phyloP scores from a whole-genome alignment of 2,329 filamentous ascomycete genomes.

The Metarhizium brunneum region DNA sequence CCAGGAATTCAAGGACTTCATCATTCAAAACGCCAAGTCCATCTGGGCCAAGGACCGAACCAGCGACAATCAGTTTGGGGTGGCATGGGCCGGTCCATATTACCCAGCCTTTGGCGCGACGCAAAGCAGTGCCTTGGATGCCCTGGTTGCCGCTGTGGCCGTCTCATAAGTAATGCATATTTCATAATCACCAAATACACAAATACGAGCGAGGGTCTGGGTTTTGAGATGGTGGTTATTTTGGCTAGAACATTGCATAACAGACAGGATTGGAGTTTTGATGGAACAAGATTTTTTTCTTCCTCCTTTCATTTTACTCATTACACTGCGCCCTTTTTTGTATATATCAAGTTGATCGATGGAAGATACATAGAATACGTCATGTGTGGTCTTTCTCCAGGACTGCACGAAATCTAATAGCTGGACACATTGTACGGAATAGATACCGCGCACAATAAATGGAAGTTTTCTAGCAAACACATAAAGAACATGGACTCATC shows the following conservation, averaged over 20 bases:
- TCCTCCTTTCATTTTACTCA: background rate
- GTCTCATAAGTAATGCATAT: conserved; percentile 17
- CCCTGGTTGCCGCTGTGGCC: conserved; percentile 50
- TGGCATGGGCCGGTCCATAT: conserved; percentile 58
- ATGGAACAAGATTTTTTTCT: background rate
- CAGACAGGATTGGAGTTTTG: background rate
- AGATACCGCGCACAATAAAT: too few species aligned
- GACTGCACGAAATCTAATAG: too few species aligned
- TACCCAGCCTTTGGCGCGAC: conserved; percentile 42
- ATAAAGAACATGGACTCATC: too few species aligned
- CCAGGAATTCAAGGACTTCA: conserved; percentile 40
- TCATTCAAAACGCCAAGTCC: conserved; percentile 52
- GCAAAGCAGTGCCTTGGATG: conserved; percentile 58
- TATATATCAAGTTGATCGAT: background rate
- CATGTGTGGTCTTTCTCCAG: too few species aligned
- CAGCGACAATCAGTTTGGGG: conserved; percentile 41
- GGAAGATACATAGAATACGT: background rate
- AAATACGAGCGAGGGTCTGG: background rate
- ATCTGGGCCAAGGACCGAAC: conserved; percentile 55
- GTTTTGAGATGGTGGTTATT: background rate
- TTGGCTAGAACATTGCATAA: background rate
- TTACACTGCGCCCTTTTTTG: background rate
- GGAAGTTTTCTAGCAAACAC: too few species aligned
- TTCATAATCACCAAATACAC: background rate
- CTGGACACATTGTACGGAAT: too few species aligned